Evolutionary conservation across 2,329 filamentous ascomycete species (phyloP).

Genomic region (Onygenales sp.): DNA sequence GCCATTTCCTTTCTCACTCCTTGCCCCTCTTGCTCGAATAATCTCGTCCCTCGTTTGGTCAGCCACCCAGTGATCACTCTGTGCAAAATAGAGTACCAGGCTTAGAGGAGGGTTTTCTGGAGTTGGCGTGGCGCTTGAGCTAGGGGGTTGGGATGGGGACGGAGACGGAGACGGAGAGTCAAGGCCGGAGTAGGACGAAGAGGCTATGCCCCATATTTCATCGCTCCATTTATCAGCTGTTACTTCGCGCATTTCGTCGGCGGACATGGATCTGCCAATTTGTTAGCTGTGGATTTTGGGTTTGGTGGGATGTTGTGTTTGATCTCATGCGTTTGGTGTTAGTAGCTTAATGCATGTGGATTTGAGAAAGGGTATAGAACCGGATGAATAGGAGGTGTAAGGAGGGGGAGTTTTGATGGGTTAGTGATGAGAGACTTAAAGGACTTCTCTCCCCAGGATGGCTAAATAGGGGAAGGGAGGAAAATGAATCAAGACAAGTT

Average conservation of each 20-base stretch:
- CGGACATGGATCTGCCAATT: slow-evolving; percentile 41
- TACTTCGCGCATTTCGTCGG: slow-evolving; percentile 49
- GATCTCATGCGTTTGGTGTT: not conserved
- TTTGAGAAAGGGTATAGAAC: not conserved
- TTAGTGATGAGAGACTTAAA: no score
- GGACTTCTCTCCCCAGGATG: no score
- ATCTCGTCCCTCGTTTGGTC: slow-evolving; percentile 48
- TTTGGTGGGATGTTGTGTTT: not conserved
- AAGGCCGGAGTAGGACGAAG: slow-evolving; percentile 3
- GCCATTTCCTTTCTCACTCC: slow-evolving; percentile 18
- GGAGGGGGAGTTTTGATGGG: no score
- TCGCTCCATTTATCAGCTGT: slow-evolving; percentile 48
- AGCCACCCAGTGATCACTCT: slow-evolving; percentile 54
- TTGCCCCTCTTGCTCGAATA: slow-evolving; percentile 34
- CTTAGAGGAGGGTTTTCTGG: slow-evolving; percentile 29
- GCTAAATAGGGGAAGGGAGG: no score
- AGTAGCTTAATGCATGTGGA: not conserved
- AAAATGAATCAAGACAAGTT: no score
- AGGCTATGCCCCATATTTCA: slow-evolving; percentile 48
- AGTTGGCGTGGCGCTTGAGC: slow-evolving; percentile 6
- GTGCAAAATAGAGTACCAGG: slow-evolving; percentile 51
- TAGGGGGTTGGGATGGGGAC: not conserved
- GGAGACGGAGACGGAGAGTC: not conserved
- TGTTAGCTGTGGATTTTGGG: not conserved
- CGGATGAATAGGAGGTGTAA: no score